Evolutionary conservation across 805 yeast species (phyloP).

Genomic region (Wickerhamiella hasegawae): DNA sequence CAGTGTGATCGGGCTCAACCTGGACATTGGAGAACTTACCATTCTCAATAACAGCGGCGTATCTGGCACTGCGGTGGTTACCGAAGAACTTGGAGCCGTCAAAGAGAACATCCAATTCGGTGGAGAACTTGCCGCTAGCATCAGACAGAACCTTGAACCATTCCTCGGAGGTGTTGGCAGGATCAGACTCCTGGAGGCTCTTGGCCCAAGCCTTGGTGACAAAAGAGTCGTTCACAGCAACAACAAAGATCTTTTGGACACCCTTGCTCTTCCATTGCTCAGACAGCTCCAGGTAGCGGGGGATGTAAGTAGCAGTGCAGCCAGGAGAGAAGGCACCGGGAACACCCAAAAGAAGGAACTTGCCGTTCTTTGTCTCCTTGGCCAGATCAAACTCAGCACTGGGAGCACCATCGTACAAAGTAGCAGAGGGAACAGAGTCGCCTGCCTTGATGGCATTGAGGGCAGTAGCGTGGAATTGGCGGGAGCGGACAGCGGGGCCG

Average conservation of each 20-base stretch:
- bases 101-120: slow-evolving; percentile 46
- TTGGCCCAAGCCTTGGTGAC: slow-evolving; percentile 72
- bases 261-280: slow-evolving; percentile 49
- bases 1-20: slow-evolving; percentile 68
- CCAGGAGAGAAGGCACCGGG: slow-evolving; percentile 76
- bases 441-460: slow-evolving; percentile 35
- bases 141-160: slow-evolving; percentile 53
- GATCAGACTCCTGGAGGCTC: slow-evolving; percentile 11
- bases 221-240: slow-evolving; percentile 77
- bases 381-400: slow-evolving; percentile 45
- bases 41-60: slow-evolving; percentile 57
- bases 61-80: slow-evolving; percentile 48
- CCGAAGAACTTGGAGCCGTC: slow-evolving; percentile 73
- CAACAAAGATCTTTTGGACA: slow-evolving; percentile 41
- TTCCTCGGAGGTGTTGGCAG: slow-evolving; percentile 14
- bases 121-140: slow-evolving; percentile 57
- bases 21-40: slow-evolving; percentile 53
- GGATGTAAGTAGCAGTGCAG: slow-evolving; percentile 56
- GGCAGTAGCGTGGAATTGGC: slow-evolving; percentile 13
- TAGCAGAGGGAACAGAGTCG: slow-evolving; percentile 39
- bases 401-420: slow-evolving; percentile 46
- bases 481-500: neutral
- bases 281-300: slow-evolving; percentile 46
- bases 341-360: slow-evolving; percentile 39
- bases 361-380: slow-evolving; percentile 30